These are phyloP conservation scores for bread wheat (Triticum aestivum) DNA, from an alignment of 176 grass and related monocot genomes.

Conservation along the genomic window DNA sequence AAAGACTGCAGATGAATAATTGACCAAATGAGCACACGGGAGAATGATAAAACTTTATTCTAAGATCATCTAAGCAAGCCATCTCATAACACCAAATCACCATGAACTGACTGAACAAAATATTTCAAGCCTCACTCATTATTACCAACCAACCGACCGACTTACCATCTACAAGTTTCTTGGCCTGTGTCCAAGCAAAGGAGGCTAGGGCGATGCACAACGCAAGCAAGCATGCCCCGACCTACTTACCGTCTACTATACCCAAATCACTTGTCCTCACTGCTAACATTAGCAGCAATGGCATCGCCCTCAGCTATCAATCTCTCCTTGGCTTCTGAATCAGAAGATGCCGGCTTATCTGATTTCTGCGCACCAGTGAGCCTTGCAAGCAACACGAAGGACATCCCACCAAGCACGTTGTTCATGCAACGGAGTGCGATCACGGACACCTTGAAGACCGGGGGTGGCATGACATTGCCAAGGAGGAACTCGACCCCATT, in stretches of 20 bases:
- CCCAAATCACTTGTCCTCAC: constrained; percentile 37
- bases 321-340: constrained; percentile 57
- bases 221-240: background rate
- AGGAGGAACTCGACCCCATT: constrained; percentile 80
- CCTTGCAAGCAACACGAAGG: constrained; percentile 77
- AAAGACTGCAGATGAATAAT: background rate
- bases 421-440: constrained; percentile 68
- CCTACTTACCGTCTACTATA: background rate
- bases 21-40: background rate
- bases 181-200: constrained; percentile 39
- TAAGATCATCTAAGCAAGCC: constrained; percentile 36
- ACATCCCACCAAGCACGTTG: constrained; percentile 82
- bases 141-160: constrained; percentile 28
- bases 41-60: constrained; percentile 40
- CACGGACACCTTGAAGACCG: constrained; percentile 71
- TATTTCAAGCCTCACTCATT: constrained; percentile 37
- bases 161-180: constrained; percentile 45
- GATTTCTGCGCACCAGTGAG: constrained; percentile 73
- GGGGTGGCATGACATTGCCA: constrained; percentile 37
- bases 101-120: constrained; percentile 25
- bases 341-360: constrained; percentile 15
- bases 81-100: constrained; percentile 20
- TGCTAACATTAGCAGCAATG: constrained; percentile 22
- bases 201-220: background rate
- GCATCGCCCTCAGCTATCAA: constrained; percentile 49